phyloP scores from a whole-genome alignment of 371 early-diverging fungal genomes.

The Mucor racemosus region DNA sequence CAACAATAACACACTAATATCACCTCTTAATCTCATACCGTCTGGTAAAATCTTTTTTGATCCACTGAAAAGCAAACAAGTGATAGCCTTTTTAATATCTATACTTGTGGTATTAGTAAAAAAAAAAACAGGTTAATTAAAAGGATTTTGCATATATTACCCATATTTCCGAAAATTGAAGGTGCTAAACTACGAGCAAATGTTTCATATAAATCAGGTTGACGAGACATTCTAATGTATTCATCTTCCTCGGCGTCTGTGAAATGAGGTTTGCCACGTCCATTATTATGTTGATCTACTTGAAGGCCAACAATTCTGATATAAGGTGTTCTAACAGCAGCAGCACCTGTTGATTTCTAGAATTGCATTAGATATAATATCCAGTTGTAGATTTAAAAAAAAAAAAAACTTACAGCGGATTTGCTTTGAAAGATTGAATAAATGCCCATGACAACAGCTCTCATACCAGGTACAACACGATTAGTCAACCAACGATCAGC shows the following conservation, averaged over 20 bases:
- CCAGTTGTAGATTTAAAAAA: no score
- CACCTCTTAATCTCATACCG: slow-evolving; percentile 97
- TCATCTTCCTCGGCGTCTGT: slow-evolving; percentile 94
- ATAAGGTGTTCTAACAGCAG: slow-evolving; percentile 92
- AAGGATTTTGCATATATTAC: slow-evolving; percentile 35
- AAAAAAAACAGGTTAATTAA: no score
- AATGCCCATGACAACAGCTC: slow-evolving; percentile 96
- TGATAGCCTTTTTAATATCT: slow-evolving; percentile 98
- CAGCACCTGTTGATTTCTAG: slow-evolving; percentile 66
- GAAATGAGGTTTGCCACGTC: slow-evolving; percentile 73
- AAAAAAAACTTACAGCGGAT: slow-evolving; percentile 49
- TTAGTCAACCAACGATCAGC: slow-evolving; percentile 92
- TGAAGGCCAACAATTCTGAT: slow-evolving; percentile 92
- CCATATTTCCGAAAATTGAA: slow-evolving; percentile 92
- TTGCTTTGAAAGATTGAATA: slow-evolving; percentile 89
- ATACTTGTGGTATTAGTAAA: no score
- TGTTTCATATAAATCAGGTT: slow-evolving; percentile 86
- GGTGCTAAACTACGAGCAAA: slow-evolving; percentile 95
- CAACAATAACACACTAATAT: slow-evolving; percentile 99
- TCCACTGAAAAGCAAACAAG: slow-evolving; percentile 98
- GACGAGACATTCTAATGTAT: slow-evolving; percentile 84
- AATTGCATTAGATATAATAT: background rate
- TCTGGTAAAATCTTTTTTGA: slow-evolving; percentile 95
- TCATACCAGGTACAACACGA: slow-evolving; percentile 93
- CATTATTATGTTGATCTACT: slow-evolving; percentile 78